These are phyloP conservation scores for Cryptosporidium muris DNA, from an alignment of 169 alveolate species.

Conservation along the genomic window DNA sequence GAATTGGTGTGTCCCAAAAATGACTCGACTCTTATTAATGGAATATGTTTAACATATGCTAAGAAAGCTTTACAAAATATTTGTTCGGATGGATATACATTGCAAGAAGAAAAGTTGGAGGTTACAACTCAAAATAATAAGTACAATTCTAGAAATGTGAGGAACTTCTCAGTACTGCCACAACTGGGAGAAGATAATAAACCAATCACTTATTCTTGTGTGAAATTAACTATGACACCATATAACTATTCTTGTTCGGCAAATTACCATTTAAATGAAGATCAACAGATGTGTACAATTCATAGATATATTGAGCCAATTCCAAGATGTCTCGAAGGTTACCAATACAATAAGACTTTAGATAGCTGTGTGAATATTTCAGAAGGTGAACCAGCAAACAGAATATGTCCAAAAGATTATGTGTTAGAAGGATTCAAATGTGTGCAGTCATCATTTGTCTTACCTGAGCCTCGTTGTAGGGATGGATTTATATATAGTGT, in stretches of 20 bases:
- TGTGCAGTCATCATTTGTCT: constrained; percentile 57
- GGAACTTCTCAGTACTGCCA: not conserved
- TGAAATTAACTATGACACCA: constrained; percentile 20
- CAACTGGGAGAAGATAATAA: not conserved
- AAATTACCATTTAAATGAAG: constrained; percentile 18
- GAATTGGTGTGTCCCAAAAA: constrained; percentile 39
- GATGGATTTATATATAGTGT: constrained; percentile 50
- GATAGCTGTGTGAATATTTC: constrained; percentile 27
- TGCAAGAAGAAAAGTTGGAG: constrained; percentile 4
- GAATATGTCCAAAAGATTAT: constrained; percentile 57
- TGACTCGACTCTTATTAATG: constrained; percentile 50
- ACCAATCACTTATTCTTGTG: constrained; percentile 8
- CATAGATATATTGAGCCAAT: constrained; percentile 58
- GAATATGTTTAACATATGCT: constrained; percentile 41
- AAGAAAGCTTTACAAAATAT: constrained; percentile 44
- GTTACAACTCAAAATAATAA: not conserved
- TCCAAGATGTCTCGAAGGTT: constrained; percentile 40
- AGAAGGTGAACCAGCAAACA: constrained; percentile 29
- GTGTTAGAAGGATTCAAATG: constrained; percentile 61
- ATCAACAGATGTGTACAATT: constrained; percentile 29
- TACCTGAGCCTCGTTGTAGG: constrained; percentile 66
- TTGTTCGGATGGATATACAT: constrained; percentile 47
- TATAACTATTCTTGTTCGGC: constrained; percentile 30
- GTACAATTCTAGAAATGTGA: constrained; percentile 41
- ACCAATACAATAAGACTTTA: constrained; percentile 14